Percentiles rank a stretch among this genome's conserved stretches.
Evolutionary conservation across 2,329 filamentous ascomycete genomes (phyloP).

Genomic region (Fusarium decemcellulare): DNA sequence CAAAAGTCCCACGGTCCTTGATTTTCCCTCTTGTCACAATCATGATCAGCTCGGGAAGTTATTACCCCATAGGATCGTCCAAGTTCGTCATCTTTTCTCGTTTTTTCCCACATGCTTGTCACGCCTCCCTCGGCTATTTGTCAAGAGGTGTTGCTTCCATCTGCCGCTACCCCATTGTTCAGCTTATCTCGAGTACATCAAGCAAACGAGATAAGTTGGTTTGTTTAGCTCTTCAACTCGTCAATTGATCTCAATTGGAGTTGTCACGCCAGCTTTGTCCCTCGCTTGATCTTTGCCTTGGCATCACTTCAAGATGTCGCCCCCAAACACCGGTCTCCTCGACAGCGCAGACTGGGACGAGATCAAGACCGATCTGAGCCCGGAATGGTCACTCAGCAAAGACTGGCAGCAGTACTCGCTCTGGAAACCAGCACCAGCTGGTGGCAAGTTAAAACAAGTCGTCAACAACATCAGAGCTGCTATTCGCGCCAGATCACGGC

Average conservation of each 20-base stretch:
- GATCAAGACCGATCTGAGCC: constrained; percentile 38
- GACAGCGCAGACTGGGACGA: constrained; percentile 54
- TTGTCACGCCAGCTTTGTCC: too few relatives aligned
- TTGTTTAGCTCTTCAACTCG: background rate
- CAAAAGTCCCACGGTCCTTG: constrained; percentile 30
- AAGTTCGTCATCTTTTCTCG: constrained; percentile 10
- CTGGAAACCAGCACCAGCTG: constrained; percentile 48
- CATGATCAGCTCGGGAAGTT: background rate
- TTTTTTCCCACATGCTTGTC: constrained; percentile 30
- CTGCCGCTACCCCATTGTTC: constrained; percentile 5
- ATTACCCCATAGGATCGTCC: constrained; percentile 1
- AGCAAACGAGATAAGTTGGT: background rate
- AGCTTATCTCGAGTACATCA: constrained; percentile 10
- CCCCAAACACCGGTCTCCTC: constrained; percentile 50
- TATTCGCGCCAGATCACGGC: constrained; percentile 31
- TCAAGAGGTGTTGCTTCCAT: constrained; percentile 4
- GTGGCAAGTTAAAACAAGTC: constrained; percentile 20
- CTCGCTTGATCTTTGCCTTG: too few relatives aligned
- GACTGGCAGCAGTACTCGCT: constrained; percentile 36
- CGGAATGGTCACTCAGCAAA: constrained; percentile 40
- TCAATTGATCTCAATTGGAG: background rate
- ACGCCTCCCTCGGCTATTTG: constrained; percentile 29
- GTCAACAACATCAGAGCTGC: constrained; percentile 23
- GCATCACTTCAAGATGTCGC: constrained; percentile 46
- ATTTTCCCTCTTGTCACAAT: constrained; percentile 2